A percentile compares a stretch with the other conserved stretches of the same genome.
These are phyloP conservation scores for Chenopodium album DNA, from an alignment of 148 eudicot genomes.

Conservation along the genomic window DNA sequence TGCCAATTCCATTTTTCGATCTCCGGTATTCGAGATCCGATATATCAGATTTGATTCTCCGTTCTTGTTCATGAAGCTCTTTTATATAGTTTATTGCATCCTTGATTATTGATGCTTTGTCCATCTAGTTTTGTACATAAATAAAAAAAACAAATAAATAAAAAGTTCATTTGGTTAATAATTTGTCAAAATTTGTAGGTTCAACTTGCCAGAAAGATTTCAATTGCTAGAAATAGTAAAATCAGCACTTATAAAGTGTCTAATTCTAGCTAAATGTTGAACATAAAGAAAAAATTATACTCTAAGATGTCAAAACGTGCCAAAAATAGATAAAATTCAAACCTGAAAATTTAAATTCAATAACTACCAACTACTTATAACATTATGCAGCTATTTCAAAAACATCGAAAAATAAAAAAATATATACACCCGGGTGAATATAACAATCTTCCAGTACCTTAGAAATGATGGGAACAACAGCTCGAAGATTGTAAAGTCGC, in stretches of 20 bases:
- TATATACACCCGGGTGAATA: too few relatives aligned
- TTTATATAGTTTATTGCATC: conserved; percentile 78
- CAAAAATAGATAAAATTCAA: neutral
- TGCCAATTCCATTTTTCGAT: conserved; percentile 12
- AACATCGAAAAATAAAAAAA: too few relatives aligned
- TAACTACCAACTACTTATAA: too few relatives aligned
- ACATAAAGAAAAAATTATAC: neutral
- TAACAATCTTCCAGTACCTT: conserved; percentile 38
- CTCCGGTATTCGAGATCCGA: conserved; percentile 45
- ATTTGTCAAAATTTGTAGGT: neutral
- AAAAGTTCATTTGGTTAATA: neutral
- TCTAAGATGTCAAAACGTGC: too few relatives aligned
- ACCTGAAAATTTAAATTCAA: too few relatives aligned
- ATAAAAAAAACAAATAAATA: too few relatives aligned
- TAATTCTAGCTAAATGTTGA: neutral
- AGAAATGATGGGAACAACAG: conserved; percentile 83
- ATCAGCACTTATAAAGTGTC: neutral
- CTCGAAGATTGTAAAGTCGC: conserved; percentile 76
- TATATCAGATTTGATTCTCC: conserved; percentile 48
- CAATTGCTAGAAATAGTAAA: neutral
- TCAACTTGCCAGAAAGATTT: neutral
- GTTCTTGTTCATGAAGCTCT: conserved; percentile 65
- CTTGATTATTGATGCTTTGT: conserved; percentile 80
- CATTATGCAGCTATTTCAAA: too few relatives aligned
- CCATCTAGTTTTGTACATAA: conserved; percentile 50